Evolutionary conservation across 2,329 filamentous ascomycete species (phyloP), one percentile per base, ranked within the genome.

Genomic region (Pseudohalonectria lignicola): DNA sequence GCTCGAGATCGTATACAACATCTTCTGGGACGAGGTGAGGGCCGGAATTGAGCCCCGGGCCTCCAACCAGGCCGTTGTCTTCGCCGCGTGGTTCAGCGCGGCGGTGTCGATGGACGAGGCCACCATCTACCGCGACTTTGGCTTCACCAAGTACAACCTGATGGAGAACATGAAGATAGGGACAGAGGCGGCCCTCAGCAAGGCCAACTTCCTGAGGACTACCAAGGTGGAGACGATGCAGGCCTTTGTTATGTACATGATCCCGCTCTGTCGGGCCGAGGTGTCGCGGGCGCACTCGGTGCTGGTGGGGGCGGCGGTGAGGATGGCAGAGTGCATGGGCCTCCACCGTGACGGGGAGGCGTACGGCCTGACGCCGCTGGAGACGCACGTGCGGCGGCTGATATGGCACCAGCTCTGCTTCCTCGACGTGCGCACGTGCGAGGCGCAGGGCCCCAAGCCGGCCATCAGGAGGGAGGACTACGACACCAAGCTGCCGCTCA

Each of bases 381-480:
- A 87, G 47, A 78, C 76, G 1, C 81, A 87, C 38, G 66, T 86
- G 3, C 74, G 82, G 11, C 74, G 82, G 4, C 60, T 86, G 29
- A 66, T 86, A 25, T 87, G 82, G 83, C 79, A 86, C 52, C 82
- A 87, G 49, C 66, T 88, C 16, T 86, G 80, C 55, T 84, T 84
- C 52, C 65, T 88, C 8, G 83, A 87, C 52, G 71, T 86, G 40
- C 69, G 81, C 29, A 86, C 82, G 1, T 83, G 76, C 49, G 82
- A 87, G 56, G 74, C 78, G 2, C 82, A 84, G 44, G 83, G 82
- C 0, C 82, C 82, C 8, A 69, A 77, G 18, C 79, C 80, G 1
- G 71, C 75, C 37, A 85, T 87, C 39, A 71, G 79, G n/a, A 66
- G 71, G 29, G 81, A 84, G 17, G 82, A 87, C 49, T 87, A 80